Conservation (phyloP, 2,329 filamentous ascomycete genomes). For the Parasarocladium wereldwijsianum region DNA sequence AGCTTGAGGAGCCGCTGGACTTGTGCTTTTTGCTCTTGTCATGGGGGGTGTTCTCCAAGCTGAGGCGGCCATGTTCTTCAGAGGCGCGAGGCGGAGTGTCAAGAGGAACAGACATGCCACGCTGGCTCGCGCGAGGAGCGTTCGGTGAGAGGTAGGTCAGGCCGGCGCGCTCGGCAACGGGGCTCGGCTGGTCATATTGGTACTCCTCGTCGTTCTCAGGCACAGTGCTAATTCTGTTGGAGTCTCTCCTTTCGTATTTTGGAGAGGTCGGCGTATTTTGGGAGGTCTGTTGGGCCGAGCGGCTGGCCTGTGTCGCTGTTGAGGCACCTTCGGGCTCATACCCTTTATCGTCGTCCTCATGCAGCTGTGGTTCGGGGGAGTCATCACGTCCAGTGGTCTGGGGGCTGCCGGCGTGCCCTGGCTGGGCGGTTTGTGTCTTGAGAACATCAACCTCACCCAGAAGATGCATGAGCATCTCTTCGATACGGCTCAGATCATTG, state of each 20-base stretch:
- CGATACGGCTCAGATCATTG: conserved; percentile 76
- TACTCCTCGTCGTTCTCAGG: conserved; percentile 70
- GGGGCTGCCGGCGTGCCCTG: conserved; percentile 13
- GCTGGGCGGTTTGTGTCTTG: conserved; percentile 41
- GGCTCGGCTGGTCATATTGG: conserved; percentile 34
- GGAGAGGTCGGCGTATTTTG: neutral
- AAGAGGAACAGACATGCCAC: conserved; percentile 38
- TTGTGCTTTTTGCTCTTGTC: conserved; percentile 81
- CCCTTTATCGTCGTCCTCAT: conserved; percentile 54
- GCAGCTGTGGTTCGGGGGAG: conserved; percentile 44
- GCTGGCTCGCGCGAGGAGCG: conserved; percentile 25
- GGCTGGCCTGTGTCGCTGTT: conserved; percentile 50
- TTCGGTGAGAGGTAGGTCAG: conserved; percentile 46
- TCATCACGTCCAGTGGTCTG: conserved; percentile 45
- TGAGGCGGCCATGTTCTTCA: conserved; percentile 30
- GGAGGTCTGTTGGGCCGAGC: conserved; percentile 51
- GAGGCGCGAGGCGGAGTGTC: conserved; percentile 42
- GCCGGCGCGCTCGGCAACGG: conserved; percentile 17
- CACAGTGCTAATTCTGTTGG: conserved; percentile 81
- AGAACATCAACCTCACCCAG: conserved; percentile 82
- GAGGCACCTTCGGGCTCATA: conserved; percentile 80
- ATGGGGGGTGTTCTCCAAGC: conserved; percentile 64
- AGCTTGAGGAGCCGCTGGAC: conserved; percentile 61
- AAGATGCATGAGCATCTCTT: conserved; percentile 83
- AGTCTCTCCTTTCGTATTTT: conserved; percentile 43